These are phyloP conservation scores for Tylopilus vinaceipallidus DNA, from an alignment of 768 basidiomycete genomes.

Conservation along the genomic window DNA sequence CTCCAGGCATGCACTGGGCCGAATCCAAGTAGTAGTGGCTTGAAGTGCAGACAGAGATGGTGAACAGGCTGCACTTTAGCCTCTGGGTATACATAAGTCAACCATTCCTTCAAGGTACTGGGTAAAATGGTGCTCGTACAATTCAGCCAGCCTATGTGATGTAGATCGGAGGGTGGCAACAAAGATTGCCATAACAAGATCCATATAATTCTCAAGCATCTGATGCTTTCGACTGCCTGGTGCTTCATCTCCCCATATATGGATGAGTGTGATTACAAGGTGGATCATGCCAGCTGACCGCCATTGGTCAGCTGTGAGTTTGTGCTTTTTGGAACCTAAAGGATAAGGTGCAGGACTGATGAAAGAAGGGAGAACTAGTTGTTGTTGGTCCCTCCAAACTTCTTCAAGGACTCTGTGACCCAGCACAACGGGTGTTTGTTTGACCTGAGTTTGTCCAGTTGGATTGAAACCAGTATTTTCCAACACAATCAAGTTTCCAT, in stretches of 20 bases:
- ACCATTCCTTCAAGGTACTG: background rate
- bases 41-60: background rate
- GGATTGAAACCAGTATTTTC: background rate
- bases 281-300: background rate
- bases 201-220: background rate
- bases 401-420: background rate
- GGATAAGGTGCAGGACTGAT: background rate
- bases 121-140: background rate
- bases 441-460: background rate
- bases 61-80: background rate
- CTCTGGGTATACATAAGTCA: background rate
- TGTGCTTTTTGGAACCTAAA: background rate
- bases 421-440: background rate
- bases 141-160: background rate
- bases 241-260: background rate
- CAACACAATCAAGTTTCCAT: background rate
- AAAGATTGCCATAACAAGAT: background rate
- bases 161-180: background rate
- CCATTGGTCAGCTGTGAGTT: background rate
- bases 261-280: background rate
- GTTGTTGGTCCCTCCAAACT: background rate
- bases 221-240: background rate
- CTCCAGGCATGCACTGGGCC: background rate
- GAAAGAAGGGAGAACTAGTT: background rate
- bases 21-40: background rate